Evolutionary conservation across 768 basidiomycete genomes (phyloP).

Genomic region (Tulasnella sp.): DNA sequence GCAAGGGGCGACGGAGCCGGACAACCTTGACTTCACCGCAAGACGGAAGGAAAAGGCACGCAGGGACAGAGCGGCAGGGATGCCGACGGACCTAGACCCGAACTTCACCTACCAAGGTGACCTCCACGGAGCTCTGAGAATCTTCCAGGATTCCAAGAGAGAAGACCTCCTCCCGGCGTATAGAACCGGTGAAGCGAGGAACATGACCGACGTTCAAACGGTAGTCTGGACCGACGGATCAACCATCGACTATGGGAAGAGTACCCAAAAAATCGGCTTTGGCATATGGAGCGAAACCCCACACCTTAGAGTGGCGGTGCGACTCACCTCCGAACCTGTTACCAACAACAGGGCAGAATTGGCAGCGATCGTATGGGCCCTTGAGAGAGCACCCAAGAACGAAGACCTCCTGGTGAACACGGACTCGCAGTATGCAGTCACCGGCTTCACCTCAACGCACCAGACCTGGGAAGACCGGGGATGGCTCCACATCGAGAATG

Average conservation of each 20-base stretch:
- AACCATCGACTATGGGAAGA: not conserved
- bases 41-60: not conserved
- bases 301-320: not conserved
- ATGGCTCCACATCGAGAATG: not conserved
- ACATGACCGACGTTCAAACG: not conserved
- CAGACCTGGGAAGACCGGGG: not conserved
- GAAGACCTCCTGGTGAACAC: not conserved
- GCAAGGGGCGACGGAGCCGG: not conserved
- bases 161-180: not conserved
- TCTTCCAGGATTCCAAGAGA: not conserved
- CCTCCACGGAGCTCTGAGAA: not conserved
- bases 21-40: not conserved
- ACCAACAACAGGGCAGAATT: slow-evolving; percentile 11
- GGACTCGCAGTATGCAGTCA: not conserved
- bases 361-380: not conserved
- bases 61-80: not conserved
- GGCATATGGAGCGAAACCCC: not conserved
- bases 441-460: not conserved
- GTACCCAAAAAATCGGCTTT: not conserved
- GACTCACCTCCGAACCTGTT: not conserved
- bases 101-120: not conserved
- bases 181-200: not conserved
- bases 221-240: not conserved
- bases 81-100: not conserved
- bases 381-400: not conserved